Conservation (phyloP, 257 asterid species). For the Salvia miltiorrhiza region DNA sequence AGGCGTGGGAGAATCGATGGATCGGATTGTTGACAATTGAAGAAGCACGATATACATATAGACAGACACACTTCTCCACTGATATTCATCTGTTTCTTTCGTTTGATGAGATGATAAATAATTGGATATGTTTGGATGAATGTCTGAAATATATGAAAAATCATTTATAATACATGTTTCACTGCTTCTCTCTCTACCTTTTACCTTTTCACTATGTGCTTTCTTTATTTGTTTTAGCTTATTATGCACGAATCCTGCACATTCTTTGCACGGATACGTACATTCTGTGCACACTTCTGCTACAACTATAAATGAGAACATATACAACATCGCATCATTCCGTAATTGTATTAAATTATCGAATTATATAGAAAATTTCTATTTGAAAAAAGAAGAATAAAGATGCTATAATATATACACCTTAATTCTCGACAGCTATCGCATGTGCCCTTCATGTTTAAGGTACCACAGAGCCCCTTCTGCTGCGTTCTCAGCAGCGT, state of each 20-base stretch:
- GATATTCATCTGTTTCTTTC: not conserved
- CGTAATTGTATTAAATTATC: not conserved
- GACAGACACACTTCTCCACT: not conserved
- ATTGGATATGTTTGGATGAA: not conserved
- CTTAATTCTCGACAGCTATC: not conserved
- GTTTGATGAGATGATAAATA: not conserved
- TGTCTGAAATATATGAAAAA: not conserved
- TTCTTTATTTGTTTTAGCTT: no score
- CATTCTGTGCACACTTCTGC: not conserved
- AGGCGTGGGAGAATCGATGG: not conserved
- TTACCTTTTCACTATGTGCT: not conserved
- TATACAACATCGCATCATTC: not conserved
- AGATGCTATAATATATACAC: not conserved
- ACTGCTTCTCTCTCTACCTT: not conserved
- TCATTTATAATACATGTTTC: not conserved
- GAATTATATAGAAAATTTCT: not conserved
- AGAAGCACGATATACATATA: not conserved
- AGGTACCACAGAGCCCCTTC: conserved; percentile 65
- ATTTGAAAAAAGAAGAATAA: no score
- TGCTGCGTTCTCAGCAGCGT: conserved; percentile 69
- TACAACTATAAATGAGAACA: not conserved
- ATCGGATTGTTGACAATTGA: conserved; percentile 1
- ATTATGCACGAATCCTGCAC: not conserved
- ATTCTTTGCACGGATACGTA: not conserved
- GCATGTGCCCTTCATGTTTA: conserved; percentile 36